Evolutionary conservation across 208 protist genomes (phyloP), one percentile per base, ranked within the genome.

Genomic region (Leishmania aethiopica): DNA sequence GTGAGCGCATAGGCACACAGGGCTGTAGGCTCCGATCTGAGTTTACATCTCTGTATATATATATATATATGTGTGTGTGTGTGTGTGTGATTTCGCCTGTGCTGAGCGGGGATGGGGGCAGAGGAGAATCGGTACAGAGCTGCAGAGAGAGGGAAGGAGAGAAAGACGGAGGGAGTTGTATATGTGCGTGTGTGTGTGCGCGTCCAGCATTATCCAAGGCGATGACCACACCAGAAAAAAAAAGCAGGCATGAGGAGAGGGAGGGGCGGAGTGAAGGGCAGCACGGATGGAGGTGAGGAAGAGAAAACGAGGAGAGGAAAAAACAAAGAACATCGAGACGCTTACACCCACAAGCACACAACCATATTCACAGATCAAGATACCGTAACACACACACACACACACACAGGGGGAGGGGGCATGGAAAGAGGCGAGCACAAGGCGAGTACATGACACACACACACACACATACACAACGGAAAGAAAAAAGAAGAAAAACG

Each of bases 261-360:
- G 51, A 59, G 62, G 17, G 47, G 37, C 53, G 32, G 28, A 28
- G n/a, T 37, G 37, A 78, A 53, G n/a, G 35, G 22, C 49, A 75
- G n/a, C 13, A 42, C 17, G 15, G 40, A 47, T 22, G 25, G 45
- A 47, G 55, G 55, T 37, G 40, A 82, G 55, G 57, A 66, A 2
- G 55, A 76, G 10, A 47, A 8, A 66, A 64, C 57, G 45, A 60
- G 62, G 67, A 67, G 35, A 40, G 1, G 40, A 35, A 22, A 28
- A 57, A 2, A 49, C 40, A 73, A 51, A 62, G n/a, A 76, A 6
- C 57, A 28, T 32, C 37, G 42, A 25, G 17, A 67, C 75, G 37
- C 57, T 19, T n/a, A 69, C 55, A 78, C 37, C 7, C 32, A 67
- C 78, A 72, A 28, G n/a, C 32, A 81, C 47, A 75, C 69, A 81